phyloP scores from a whole-genome alignment of 139 green algal species.

The Chlorella sorokiniana region DNA sequence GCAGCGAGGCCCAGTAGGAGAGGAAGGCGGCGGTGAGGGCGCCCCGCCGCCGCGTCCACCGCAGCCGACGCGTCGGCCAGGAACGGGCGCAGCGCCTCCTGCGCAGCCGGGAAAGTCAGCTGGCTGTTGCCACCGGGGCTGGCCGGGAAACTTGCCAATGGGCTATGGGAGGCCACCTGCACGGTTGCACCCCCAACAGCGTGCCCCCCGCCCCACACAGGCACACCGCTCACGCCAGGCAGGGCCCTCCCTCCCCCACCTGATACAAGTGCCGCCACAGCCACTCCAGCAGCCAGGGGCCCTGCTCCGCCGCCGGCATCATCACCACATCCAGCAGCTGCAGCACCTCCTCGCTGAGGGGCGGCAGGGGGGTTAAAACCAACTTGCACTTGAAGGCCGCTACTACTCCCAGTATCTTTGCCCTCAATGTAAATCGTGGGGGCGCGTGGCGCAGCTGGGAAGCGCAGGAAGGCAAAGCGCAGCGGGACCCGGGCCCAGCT shows the following conservation, averaged over 20 bases:
- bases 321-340: conserved; percentile 34
- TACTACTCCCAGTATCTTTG: too few species aligned
- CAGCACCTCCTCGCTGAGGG: conserved; percentile 25
- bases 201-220: background rate
- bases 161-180: too few species aligned
- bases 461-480: too few species aligned
- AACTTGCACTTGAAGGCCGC: background rate
- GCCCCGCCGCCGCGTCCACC: background rate
- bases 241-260: background rate
- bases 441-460: too few species aligned
- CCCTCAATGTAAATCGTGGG: too few species aligned
- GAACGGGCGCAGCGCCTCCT: conserved; percentile 20
- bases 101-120: background rate
- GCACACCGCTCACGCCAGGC: background rate
- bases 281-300: conserved; percentile 32
- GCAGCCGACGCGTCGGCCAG: conserved; percentile 3
- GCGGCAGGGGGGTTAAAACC: background rate
- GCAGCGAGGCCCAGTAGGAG: conserved; percentile 31
- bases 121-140: too few species aligned
- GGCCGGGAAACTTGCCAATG: too few species aligned
- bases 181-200: background rate
- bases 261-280: conserved; percentile 36
- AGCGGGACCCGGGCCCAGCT: too few species aligned
- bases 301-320: conserved; percentile 11
- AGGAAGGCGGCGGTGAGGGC: background rate